Evolutionary conservation across 2,329 filamentous ascomycete species (phyloP).

Genomic region (Phyllachora maydis): DNA sequence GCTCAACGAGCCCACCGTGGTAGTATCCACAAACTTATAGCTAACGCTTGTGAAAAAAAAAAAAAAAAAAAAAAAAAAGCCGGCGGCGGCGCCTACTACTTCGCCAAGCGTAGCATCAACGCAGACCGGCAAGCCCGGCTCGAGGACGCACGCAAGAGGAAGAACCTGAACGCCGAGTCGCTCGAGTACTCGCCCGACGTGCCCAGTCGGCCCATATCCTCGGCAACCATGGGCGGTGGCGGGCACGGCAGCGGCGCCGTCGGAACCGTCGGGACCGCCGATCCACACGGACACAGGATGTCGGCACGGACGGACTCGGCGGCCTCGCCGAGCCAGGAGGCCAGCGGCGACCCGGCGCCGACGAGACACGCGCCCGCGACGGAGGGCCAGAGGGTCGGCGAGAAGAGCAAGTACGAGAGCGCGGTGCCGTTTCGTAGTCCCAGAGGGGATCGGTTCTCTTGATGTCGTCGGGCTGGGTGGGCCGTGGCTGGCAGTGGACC

Average conservation of each 20-base stretch:
- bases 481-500: too few species aligned
- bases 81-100: conserved; percentile 83
- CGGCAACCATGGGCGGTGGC: conserved; percentile 14
- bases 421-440: conserved; percentile 51
- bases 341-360: conserved; percentile 61
- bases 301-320: conserved; percentile 36
- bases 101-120: conserved; percentile 89
- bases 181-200: conserved; percentile 25
- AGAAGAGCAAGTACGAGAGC: conserved; percentile 86
- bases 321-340: conserved; percentile 50
- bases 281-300: too few species aligned
- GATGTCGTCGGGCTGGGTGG: too few species aligned
- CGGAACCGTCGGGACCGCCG: too few species aligned
- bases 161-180: conserved; percentile 31
- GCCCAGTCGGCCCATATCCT: conserved; percentile 12
- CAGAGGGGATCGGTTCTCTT: conserved; percentile 75
- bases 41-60: conserved; percentile 5
- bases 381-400: conserved; percentile 41
- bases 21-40: conserved; percentile 3
- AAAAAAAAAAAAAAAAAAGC: too few species aligned
- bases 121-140: conserved; percentile 60
- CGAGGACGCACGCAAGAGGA: conserved; percentile 44
- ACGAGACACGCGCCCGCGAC: conserved; percentile 61
- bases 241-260: conserved; percentile 22
- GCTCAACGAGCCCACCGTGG: too few species aligned